Evolutionary conservation across 108 stramenopile species (phyloP), one percentile per base, ranked within the genome.

Genomic region (Skeletonema menzelii): DNA sequence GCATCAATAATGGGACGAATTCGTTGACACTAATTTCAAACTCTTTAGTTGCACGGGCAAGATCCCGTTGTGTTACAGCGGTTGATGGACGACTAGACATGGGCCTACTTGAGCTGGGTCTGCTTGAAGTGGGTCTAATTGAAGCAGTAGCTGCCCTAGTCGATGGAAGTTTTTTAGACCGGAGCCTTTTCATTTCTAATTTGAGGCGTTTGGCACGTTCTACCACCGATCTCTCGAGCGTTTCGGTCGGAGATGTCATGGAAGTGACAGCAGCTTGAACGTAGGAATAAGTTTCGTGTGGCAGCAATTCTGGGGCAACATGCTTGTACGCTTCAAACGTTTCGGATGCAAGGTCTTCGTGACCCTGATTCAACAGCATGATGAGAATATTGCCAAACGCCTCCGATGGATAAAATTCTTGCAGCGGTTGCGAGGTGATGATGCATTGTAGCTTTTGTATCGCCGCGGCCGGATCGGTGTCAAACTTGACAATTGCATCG

Each of bases 351-450:
- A 96, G 64, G 69, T 90, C 87, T 58, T 89, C 86, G 60, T 88
- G 79, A 24, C 86, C 84, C 59, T 93, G 84, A 44, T 88, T 85
- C 59, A 84, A 80, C 63, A 88, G 87, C 56, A 97, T 70, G 4
- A 92, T 80, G 34, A 97, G 70, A 26, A 97, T 73, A 60, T 97
- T 97, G 10, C 88, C 88, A 38, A 96, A 87, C 17, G 93, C 92
- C 69, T 96, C 94, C 4, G 89, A 88, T 5, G 96, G 94, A 69
- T 79, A 94, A 26, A 5, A 42, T 4, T 42, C 0, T 2, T 42
- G 40, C n/a, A n/a, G 40, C 1, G 96, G 89, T 1, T 87, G 85
- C 61, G 86, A 84, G 6, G 70, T 37, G n/a, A 97, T 59, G 15
- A 97, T 82, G 46, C 66, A 86, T 42, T 85, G 86, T 2, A 97